Conservation (phyloP, 2,329 filamentous ascomycete genomes). For the Nannizziopsis barbatae region DNA sequence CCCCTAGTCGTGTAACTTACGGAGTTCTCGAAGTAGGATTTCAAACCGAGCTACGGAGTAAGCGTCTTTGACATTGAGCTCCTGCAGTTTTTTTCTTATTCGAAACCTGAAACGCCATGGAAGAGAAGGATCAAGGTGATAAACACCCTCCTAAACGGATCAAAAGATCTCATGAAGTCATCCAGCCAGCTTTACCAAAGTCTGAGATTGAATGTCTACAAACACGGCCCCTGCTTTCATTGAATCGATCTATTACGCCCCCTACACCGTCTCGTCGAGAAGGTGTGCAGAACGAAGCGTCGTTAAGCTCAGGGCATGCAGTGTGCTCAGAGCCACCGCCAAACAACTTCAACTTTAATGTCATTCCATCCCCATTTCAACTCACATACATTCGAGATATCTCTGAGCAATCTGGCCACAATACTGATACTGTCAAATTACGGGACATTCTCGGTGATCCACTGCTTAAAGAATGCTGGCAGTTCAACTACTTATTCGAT, state of each 20-base stretch:
- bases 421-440: conserved; percentile 55
- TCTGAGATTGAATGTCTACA: neutral
- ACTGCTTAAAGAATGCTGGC: conserved; percentile 53
- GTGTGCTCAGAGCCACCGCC: neutral
- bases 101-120: neutral
- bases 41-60: too few species aligned
- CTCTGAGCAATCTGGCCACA: conserved; percentile 41
- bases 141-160: conserved; percentile 13
- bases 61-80: too few species aligned
- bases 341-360: conserved; percentile 6
- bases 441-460: conserved; percentile 61
- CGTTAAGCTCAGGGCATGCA: neutral
- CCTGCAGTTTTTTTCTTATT: too few species aligned
- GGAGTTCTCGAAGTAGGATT: too few species aligned
- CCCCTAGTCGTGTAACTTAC: too few species aligned
- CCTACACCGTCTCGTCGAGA: conserved; percentile 16
- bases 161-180: conserved; percentile 10
- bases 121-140: neutral
- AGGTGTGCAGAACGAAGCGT: neutral
- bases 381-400: conserved; percentile 60
- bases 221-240: conserved; percentile 18
- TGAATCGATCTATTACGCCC: conserved; percentile 25
- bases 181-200: neutral
- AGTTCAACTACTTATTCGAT: conserved; percentile 47
- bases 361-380: conserved; percentile 54